phyloP scores from a whole-genome alignment of 768 basidiomycete genomes.

The Pleurotus giganteus region DNA sequence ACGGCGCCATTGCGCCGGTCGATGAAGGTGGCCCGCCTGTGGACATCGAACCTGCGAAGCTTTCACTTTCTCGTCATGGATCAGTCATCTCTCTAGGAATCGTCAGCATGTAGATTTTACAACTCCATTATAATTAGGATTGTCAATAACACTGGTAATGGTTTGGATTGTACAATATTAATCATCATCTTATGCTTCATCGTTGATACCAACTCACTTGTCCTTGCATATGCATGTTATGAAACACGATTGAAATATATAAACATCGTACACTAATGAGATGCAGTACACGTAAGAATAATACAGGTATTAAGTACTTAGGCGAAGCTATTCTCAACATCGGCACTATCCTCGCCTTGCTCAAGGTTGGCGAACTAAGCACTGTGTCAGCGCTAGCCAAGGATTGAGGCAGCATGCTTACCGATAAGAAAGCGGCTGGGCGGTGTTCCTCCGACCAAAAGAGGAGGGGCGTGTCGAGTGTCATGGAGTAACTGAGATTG shows the following conservation, averaged over 20 bases:
- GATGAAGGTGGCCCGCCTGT: constrained; percentile 26
- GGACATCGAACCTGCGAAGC: constrained; percentile 28
- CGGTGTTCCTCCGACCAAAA: constrained; percentile 98
- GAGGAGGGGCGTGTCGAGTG: constrained; percentile 85
- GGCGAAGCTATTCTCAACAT: constrained; percentile 93
- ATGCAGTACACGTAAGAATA: neutral
- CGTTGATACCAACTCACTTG: constrained; percentile 16
- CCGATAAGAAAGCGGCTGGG: constrained; percentile 90
- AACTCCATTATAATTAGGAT: neutral
- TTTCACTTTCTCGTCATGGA: constrained; percentile 45
- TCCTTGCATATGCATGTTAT: neutral
- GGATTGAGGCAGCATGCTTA: constrained; percentile 35
- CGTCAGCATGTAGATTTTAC: constrained; percentile 33
- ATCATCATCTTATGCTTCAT: constrained; percentile 4
- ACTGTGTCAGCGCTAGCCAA: constrained; percentile 7
- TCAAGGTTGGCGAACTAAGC: constrained; percentile 86
- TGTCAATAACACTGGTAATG: constrained; percentile 5
- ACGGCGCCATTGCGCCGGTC: constrained; percentile 15
- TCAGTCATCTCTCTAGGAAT: constrained; percentile 56
- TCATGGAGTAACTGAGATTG: constrained; percentile 76
- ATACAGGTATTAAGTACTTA: constrained; percentile 32
- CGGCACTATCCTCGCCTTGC: constrained; percentile 88
- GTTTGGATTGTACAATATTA: constrained; percentile 1
- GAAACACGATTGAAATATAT: neutral
- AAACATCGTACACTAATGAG: neutral